phyloP scores from a whole-genome alignment of 1,284 basidiomycete species.

The Flammula alnicola region DNA sequence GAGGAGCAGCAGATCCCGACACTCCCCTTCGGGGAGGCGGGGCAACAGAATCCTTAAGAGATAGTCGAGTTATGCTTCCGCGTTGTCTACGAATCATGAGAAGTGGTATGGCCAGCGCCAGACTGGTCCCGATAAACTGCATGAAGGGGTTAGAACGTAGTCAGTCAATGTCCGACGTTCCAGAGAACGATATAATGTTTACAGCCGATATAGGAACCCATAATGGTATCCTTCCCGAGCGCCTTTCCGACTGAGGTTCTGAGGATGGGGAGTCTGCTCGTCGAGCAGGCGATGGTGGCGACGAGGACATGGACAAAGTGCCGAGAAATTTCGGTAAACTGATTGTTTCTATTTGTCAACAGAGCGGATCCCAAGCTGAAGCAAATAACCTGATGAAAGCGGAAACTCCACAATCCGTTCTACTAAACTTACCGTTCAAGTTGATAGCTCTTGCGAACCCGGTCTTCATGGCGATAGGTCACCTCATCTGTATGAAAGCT shows the following conservation, averaged over 20 bases:
- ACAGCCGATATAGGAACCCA: conserved; percentile 39
- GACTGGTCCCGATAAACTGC: conserved; percentile 39
- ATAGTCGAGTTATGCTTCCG: conserved; percentile 21
- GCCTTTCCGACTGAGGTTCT: background rate
- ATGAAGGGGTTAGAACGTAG: background rate
- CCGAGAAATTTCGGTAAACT: conserved; percentile 3
- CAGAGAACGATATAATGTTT: conserved; percentile 9
- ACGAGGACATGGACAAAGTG: conserved; percentile 4
- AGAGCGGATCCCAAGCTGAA: background rate
- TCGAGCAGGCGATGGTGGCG: background rate
- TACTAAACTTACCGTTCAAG: too few species aligned
- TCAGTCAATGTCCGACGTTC: background rate
- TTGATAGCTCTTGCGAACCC: too few species aligned
- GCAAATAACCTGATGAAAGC: too few species aligned
- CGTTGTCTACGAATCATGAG: conserved; percentile 36
- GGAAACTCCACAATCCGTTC: too few species aligned
- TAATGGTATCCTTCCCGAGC: conserved; percentile 27
- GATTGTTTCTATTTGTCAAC: background rate
- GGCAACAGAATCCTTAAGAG: conserved; percentile 21
- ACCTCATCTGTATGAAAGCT: too few species aligned
- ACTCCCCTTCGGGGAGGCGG: conserved; percentile 19
- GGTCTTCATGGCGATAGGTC: too few species aligned
- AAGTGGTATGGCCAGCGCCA: conserved; percentile 39
- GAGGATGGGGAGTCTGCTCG: conserved; percentile 3
- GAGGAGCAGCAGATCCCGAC: conserved; percentile 1